Percentiles rank a stretch among this genome's conserved stretches.
These are phyloP conservation scores for Marasmius fiardii DNA, from an alignment of 1,284 basidiomycete genomes.

Conservation along the genomic window DNA sequence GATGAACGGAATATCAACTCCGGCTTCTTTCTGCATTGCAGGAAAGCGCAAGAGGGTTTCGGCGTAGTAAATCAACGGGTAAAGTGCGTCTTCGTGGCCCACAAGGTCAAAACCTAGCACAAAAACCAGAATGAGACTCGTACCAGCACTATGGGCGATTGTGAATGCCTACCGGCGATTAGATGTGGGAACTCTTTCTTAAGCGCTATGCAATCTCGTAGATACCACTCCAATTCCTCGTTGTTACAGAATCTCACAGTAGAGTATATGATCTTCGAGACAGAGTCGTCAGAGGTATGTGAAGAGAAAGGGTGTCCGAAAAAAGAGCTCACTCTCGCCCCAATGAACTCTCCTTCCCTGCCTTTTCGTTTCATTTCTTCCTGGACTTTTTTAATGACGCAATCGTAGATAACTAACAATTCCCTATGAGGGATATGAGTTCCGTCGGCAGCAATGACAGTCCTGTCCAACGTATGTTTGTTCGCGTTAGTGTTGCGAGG, in stretches of 20 bases:
- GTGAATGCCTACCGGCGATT: conserved; percentile 48
- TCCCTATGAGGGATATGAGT: conserved; percentile 54
- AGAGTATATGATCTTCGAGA: conserved; percentile 63
- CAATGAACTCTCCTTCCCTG: conserved; percentile 58
- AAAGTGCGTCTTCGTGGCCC: conserved; percentile 65
- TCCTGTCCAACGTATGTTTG: not conserved
- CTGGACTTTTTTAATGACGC: conserved; percentile 55
- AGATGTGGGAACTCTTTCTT: conserved; percentile 75
- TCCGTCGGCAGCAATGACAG: conserved; percentile 46
- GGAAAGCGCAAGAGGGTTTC: conserved; percentile 61
- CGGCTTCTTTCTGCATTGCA: conserved; percentile 50
- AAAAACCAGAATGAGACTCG: conserved; percentile 4
- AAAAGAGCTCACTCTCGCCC: conserved; percentile 45
- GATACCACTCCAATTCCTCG: conserved; percentile 62
- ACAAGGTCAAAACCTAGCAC: conserved; percentile 74
- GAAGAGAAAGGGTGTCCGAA: not conserved
- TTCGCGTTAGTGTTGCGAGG: not conserved
- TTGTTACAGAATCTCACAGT: conserved; percentile 56
- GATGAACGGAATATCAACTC: conserved; percentile 71
- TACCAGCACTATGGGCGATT: not conserved
- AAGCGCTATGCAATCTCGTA: conserved; percentile 70
- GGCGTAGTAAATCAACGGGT: conserved; percentile 64
- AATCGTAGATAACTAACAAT: conserved; percentile 56
- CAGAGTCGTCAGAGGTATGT: not conserved
- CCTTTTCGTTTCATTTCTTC: conserved; percentile 47